phyloP scores from a whole-genome alignment of 345 rosid species.

The Pistacia integerrima region DNA sequence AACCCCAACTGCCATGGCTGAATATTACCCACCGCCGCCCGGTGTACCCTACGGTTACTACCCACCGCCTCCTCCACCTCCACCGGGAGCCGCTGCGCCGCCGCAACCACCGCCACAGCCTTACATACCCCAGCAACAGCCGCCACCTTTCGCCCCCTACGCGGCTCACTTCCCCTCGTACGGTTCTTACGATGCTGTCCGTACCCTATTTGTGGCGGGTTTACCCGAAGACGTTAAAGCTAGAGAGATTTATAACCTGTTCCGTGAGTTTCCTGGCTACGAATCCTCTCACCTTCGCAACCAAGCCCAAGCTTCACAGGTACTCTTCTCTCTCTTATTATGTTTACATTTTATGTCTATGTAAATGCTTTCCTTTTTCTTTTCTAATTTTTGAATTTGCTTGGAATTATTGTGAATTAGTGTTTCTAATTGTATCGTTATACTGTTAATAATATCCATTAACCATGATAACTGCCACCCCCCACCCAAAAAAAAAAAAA shows the following conservation, averaged over 20 bases:
- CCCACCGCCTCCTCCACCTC: conserved; percentile 33
- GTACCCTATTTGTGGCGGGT: conserved; percentile 90
- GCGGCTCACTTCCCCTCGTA: conserved; percentile 29
- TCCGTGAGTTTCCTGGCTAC: conserved; percentile 86
- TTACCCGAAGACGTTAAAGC: conserved; percentile 87
- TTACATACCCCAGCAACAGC: conserved; percentile 32
- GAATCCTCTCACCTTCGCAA: conserved; percentile 81
- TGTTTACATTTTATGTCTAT: background rate
- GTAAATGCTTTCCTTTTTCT: background rate
- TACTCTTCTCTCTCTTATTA: background rate
- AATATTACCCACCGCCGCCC: conserved; percentile 52
- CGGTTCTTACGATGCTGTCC: conserved; percentile 51
- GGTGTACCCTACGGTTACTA: conserved; percentile 30
- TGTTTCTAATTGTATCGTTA: background rate
- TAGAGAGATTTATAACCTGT: conserved; percentile 85
- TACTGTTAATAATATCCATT: background rate
- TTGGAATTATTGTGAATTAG: background rate
- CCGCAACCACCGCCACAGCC: conserved; percentile 32
- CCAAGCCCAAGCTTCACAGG: conserved; percentile 56
- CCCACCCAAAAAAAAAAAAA: background rate
- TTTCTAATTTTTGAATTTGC: background rate
- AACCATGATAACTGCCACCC: too few relatives aligned
- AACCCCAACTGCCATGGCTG: conserved; percentile 29
- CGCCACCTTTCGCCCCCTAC: conserved; percentile 41
- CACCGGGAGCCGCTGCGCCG: conserved; percentile 13